phyloP scores from a whole-genome alignment of 2,329 filamentous ascomycete species.

The Cryphonectria nitschkei region DNA sequence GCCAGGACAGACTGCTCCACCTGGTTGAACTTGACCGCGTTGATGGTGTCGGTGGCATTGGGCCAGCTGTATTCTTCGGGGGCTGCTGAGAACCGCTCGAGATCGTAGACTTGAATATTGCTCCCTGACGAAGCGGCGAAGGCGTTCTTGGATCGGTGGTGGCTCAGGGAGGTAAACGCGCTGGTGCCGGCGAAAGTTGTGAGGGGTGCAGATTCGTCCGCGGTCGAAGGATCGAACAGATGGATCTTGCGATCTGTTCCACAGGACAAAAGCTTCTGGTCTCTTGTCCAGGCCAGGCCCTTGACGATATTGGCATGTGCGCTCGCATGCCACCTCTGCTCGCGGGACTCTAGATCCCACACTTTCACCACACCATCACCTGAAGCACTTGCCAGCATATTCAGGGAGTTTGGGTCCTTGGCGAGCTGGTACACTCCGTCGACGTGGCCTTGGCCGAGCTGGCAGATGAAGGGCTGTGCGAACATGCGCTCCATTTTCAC shows the following conservation, averaged over 20 bases:
- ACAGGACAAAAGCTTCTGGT: constrained; percentile 84
- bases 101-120: constrained; percentile 85
- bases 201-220: constrained; percentile 69
- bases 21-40: constrained; percentile 85
- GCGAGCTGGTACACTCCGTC: constrained; percentile 85
- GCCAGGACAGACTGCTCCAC: constrained; percentile 90
- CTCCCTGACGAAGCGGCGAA: constrained; percentile 77
- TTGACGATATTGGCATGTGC: constrained; percentile 96
- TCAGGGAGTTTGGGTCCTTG: constrained; percentile 75
- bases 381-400: constrained; percentile 79
- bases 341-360: constrained; percentile 62
- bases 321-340: constrained; percentile 73
- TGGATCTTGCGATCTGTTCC: constrained; percentile 87
- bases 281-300: constrained; percentile 84
- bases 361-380: constrained; percentile 92
- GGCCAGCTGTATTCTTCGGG: constrained; percentile 87
- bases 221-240: constrained; percentile 81
- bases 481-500: constrained; percentile 96
- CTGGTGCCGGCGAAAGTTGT: constrained; percentile 83
- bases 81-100: constrained; percentile 77
- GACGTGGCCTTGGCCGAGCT: constrained; percentile 88
- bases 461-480: constrained; percentile 71
- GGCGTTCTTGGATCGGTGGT: constrained; percentile 76
- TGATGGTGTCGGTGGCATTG: constrained; percentile 88
- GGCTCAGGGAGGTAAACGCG: constrained; percentile 80